Percentiles rank a stretch among this genome's conserved stretches.
Conservation (phyloP, 345 rosid genomes). For the Salix dunnii region DNA sequence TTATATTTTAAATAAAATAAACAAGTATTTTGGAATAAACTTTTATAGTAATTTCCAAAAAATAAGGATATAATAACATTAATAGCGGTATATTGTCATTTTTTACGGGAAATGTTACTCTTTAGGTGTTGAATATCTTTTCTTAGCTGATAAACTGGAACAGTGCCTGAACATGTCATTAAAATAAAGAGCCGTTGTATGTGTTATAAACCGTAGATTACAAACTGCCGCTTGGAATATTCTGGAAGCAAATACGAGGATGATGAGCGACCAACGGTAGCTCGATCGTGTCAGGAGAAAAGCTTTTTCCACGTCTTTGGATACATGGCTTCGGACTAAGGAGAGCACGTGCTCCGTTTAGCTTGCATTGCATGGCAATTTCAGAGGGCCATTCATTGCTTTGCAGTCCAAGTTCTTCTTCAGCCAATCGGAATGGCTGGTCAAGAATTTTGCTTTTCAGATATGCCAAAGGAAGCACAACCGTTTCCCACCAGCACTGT, state of each 20-base stretch:
- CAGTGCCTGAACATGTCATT: too few relatives aligned
- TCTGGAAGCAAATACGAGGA: neutral
- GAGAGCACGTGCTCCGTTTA: conserved; percentile 3
- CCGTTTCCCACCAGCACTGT: conserved; percentile 2
- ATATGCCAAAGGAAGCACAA: conserved; percentile 7
- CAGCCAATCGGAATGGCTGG: conserved; percentile 12
- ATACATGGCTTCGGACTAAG: neutral
- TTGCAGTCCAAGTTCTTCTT: conserved; percentile 16
- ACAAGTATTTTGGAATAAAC: too few relatives aligned
- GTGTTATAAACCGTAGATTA: neutral
- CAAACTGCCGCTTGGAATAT: neutral
- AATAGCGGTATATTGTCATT: too few relatives aligned
- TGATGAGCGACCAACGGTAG: neutral
- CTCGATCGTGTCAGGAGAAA: neutral
- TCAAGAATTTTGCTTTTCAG: conserved; percentile 4
- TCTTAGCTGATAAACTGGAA: too few relatives aligned
- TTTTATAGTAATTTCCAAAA: too few relatives aligned
- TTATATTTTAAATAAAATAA: too few relatives aligned
- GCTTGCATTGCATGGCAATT: conserved; percentile 12
- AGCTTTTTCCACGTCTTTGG: conserved; percentile 2
- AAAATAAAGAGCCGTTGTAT: too few relatives aligned
- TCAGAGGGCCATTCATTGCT: conserved; percentile 8
- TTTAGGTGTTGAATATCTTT: too few relatives aligned
- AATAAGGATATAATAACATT: too few relatives aligned
- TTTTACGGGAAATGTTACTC: too few relatives aligned